Conservation (phyloP, 257 asterid species). For the Catharanthus roseus region DNA sequence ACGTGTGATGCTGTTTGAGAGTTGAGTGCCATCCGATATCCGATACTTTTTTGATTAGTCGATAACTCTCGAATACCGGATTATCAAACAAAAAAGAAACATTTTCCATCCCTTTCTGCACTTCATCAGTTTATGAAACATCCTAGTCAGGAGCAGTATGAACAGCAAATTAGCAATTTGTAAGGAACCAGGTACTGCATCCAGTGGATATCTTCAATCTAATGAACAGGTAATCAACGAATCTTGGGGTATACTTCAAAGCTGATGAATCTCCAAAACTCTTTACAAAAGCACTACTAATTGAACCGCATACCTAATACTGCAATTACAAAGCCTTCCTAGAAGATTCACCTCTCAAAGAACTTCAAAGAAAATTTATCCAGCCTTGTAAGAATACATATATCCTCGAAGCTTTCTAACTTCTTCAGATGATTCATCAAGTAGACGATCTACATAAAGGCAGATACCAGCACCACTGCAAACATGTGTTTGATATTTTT, state of each 20-base stretch:
- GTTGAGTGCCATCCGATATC: too few relatives aligned
- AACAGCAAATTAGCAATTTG: not conserved
- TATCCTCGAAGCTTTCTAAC: constrained; percentile 76
- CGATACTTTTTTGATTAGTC: too few relatives aligned
- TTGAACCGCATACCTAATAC: too few relatives aligned
- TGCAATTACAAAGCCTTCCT: not conserved
- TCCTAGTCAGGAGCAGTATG: not conserved
- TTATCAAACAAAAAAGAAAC: too few relatives aligned
- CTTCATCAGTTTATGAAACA: too few relatives aligned
- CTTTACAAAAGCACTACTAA: not conserved
- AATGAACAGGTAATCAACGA: too few relatives aligned
- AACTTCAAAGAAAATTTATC: constrained; percentile 21
- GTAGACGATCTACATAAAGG: constrained; percentile 73
- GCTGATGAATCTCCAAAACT: not conserved
- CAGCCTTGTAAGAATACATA: constrained; percentile 78
- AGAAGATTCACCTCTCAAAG: not conserved
- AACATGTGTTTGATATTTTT: constrained; percentile 15
- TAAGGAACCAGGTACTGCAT: too few relatives aligned
- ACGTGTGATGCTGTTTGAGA: too few relatives aligned
- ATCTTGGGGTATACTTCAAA: not conserved
- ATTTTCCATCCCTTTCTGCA: too few relatives aligned
- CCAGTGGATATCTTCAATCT: too few relatives aligned
- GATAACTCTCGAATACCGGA: too few relatives aligned
- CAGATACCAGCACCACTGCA: constrained; percentile 64
- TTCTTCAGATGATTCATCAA: constrained; percentile 71